Percentiles rank a stretch among this genome's conserved stretches.
Conservation (phyloP, 2,329 filamentous ascomycete genomes). For the Botrytis pseudocinerea region DNA sequence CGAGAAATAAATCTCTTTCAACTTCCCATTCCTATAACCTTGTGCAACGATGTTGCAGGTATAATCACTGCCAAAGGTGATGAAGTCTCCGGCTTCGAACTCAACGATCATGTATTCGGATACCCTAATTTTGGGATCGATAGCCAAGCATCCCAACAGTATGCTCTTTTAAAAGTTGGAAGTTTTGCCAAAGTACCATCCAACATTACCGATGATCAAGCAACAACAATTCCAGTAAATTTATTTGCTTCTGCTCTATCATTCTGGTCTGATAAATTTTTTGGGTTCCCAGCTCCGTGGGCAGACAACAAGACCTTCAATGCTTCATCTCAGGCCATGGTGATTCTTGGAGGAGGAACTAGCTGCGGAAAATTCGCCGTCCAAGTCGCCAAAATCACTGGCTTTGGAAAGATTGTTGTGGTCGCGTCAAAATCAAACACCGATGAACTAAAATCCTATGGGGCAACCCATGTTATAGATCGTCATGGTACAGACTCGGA, state of each 20-base stretch:
- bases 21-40: conserved; percentile 38
- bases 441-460: conserved; percentile 40
- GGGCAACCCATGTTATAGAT: conserved; percentile 46
- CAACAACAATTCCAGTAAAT: conserved; percentile 44
- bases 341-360: conserved; percentile 42
- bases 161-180: conserved; percentile 40
- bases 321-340: conserved; percentile 26
- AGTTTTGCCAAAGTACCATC: conserved; percentile 42
- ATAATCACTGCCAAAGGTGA: conserved; percentile 41
- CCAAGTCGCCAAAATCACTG: conserved; percentile 41
- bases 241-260: conserved; percentile 34
- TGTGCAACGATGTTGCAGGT: conserved; percentile 43
- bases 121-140: neutral
- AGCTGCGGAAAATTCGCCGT: conserved; percentile 41
- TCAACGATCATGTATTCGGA: conserved; percentile 17
- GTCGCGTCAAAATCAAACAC: conserved; percentile 39
- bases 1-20: conserved; percentile 41
- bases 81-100: conserved; percentile 30
- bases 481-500: conserved; percentile 31
- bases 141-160: conserved; percentile 43
- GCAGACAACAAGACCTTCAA: conserved; percentile 5
- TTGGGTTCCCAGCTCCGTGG: conserved; percentile 20
- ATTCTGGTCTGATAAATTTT: neutral
- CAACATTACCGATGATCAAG: conserved; percentile 42
- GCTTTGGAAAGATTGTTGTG: conserved; percentile 44